A percentile compares a stretch with the other conserved stretches of the same genome.
Conservation (phyloP, 768 basidiomycete genomes). For the Chiua virens region DNA sequence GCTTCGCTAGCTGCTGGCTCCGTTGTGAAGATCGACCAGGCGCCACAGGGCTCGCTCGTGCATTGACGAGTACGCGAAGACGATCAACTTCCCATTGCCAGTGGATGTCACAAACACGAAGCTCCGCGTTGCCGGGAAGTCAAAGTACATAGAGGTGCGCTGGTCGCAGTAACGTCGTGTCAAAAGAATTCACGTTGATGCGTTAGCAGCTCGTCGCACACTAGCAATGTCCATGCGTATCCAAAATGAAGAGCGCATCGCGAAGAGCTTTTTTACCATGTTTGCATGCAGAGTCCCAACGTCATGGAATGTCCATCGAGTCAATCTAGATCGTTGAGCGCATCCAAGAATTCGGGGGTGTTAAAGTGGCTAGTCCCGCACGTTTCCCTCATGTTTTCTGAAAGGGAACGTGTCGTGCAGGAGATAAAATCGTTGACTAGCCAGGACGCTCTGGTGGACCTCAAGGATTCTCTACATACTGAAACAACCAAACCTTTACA, state of each 20-base stretch:
- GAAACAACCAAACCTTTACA: too few species aligned
- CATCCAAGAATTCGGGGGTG: constrained; percentile 9
- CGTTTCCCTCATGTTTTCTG: constrained; percentile 31
- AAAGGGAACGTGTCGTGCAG: constrained; percentile 25
- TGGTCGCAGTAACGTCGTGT: not conserved
- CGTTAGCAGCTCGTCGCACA: constrained; percentile 20
- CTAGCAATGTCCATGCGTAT: constrained; percentile 12
- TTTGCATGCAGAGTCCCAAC: constrained; percentile 9
- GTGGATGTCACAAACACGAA: constrained; percentile 37
- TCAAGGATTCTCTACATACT: constrained; percentile 34
- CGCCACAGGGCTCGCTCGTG: constrained; percentile 3
- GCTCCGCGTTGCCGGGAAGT: constrained; percentile 54
- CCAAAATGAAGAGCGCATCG: constrained; percentile 18
- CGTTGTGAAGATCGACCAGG: constrained; percentile 18
- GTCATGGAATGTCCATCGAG: constrained; percentile 40
- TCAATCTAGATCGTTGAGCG: constrained; percentile 36
- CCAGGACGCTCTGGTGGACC: constrained; percentile 26
- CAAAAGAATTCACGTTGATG: not conserved
- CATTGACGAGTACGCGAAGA: constrained; percentile 20
- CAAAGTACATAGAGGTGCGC: constrained; percentile 44
- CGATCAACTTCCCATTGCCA: constrained; percentile 44
- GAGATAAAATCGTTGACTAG: not conserved
- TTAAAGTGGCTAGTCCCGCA: too few species aligned
- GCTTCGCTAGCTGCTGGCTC: constrained; percentile 16
- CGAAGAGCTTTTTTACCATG: constrained; percentile 31